Percentiles rank a stretch among this genome's conserved stretches.
Evolutionary conservation across 139 green algal genomes (phyloP).

Genomic region (Nannochloris sp.): DNA sequence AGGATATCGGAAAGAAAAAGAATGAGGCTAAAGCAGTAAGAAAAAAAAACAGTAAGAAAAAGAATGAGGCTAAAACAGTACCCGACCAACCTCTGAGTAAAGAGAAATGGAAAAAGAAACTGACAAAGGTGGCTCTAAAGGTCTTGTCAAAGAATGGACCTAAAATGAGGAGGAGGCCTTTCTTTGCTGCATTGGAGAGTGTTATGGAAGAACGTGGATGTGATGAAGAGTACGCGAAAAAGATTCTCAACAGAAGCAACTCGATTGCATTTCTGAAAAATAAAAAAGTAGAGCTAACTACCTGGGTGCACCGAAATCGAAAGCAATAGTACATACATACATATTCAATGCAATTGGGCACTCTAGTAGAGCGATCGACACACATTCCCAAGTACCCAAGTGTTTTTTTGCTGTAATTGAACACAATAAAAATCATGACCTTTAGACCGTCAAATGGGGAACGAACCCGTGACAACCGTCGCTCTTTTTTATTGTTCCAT

Average conservation of each 20-base stretch:
- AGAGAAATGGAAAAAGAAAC: constrained; percentile 4
- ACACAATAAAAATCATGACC: too few relatives aligned
- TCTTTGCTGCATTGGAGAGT: neutral
- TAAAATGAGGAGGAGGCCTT: neutral
- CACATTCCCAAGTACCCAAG: too few relatives aligned
- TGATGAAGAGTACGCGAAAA: constrained; percentile 1
- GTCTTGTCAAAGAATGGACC: neutral
- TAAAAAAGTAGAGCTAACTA: neutral
- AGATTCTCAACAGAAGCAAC: neutral
- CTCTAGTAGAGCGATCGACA: too few relatives aligned
- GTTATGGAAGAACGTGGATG: neutral
- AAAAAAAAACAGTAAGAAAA: too few relatives aligned
- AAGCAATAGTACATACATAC: too few relatives aligned
- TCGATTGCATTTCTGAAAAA: neutral
- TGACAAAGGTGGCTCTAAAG: neutral
- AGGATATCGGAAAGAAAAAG: neutral
- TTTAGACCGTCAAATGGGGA: too few relatives aligned
- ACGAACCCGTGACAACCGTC: too few relatives aligned
- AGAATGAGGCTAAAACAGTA: neutral
- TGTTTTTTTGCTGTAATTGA: too few relatives aligned
- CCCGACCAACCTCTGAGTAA: constrained; percentile 26
- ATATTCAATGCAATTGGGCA: too few relatives aligned
- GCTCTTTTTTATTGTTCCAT: too few relatives aligned
- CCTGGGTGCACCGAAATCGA: too few relatives aligned
- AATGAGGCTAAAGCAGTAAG: neutral